phyloP scores from a whole-genome alignment of 805 yeast species.

The Candida tibetensis region DNA sequence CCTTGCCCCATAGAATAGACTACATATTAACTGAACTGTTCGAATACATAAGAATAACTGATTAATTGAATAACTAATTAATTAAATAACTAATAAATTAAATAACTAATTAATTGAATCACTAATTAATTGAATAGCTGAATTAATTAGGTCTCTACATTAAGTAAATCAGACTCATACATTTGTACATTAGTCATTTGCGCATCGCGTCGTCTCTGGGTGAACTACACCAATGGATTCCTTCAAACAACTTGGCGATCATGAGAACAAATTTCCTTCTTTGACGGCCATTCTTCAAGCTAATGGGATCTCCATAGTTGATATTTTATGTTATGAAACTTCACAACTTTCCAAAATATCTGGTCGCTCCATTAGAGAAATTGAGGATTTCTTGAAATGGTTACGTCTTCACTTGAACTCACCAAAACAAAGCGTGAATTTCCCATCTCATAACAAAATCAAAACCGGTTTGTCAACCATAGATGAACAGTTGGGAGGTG shows the following conservation, averaged over 20 bases:
- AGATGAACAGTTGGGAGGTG: slow-evolving; percentile 30
- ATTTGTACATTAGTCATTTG: not conserved
- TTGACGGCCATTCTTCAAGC: slow-evolving; percentile 15
- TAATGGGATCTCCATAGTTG: slow-evolving; percentile 27
- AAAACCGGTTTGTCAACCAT: slow-evolving; percentile 24
- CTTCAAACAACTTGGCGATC: slow-evolving; percentile 20
- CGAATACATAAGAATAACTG: too few relatives aligned
- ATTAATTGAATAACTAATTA: not conserved
- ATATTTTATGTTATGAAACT: slow-evolving; percentile 18
- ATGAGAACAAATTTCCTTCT: slow-evolving; percentile 13
- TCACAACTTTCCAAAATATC: slow-evolving; percentile 18
- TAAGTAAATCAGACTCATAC: too few relatives aligned
- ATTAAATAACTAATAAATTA: not conserved
- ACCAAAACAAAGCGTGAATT: not conserved
- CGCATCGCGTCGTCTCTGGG: not conserved
- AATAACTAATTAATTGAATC: not conserved
- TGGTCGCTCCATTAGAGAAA: slow-evolving; percentile 26
- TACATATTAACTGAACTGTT: too few relatives aligned
- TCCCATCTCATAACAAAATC: slow-evolving; percentile 2
- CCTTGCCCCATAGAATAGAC: too few relatives aligned
- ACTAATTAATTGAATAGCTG: not conserved
- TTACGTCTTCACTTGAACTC: slow-evolving; percentile 6
- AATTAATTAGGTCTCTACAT: too few relatives aligned
- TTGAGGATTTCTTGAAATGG: slow-evolving; percentile 19
- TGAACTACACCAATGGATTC: slow-evolving; percentile 19